phyloP scores from a whole-genome alignment of 164 flowering plant genomes.

The Berberis vulgaris region DNA sequence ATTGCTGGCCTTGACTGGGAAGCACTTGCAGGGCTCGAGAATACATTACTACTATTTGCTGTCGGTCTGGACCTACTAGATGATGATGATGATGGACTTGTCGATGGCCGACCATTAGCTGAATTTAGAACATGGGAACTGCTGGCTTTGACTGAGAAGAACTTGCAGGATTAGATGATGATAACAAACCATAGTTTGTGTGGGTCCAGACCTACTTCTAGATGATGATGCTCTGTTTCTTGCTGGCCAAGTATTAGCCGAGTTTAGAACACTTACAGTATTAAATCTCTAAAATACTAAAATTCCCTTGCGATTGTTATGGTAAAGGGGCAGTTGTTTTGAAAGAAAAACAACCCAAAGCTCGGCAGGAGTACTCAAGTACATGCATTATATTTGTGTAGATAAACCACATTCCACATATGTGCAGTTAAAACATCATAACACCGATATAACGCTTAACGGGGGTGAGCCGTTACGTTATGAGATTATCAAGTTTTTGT shows the following conservation, averaged over 20 bases:
- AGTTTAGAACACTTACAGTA: slow-evolving; percentile 20
- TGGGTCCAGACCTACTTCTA: slow-evolving; percentile 16
- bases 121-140: slow-evolving; percentile 4
- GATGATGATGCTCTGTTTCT: slow-evolving; percentile 19
- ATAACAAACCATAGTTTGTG: slow-evolving; percentile 12
- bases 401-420: not conserved
- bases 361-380: too few relatives aligned
- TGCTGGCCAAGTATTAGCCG: slow-evolving; percentile 31
- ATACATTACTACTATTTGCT: slow-evolving; percentile 11
- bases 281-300: too few relatives aligned
- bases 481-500: too few relatives aligned
- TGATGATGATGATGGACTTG: slow-evolving; percentile 16
- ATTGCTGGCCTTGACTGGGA: slow-evolving; percentile 5
- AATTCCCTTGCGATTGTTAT: too few relatives aligned
- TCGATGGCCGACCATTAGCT: slow-evolving; percentile 18
- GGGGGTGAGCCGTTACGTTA: too few relatives aligned
- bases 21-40: slow-evolving; percentile 10
- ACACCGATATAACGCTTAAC: too few relatives aligned
- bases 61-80: slow-evolving; percentile 18
- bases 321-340: too few relatives aligned
- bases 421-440: too few relatives aligned
- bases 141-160: slow-evolving; percentile 11
- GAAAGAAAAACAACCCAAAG: too few relatives aligned
- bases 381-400: not conserved
- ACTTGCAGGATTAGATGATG: slow-evolving; percentile 9